phyloP scores from a whole-genome alignment of 768 basidiomycete genomes.

The Auriscalpium vulgare region DNA sequence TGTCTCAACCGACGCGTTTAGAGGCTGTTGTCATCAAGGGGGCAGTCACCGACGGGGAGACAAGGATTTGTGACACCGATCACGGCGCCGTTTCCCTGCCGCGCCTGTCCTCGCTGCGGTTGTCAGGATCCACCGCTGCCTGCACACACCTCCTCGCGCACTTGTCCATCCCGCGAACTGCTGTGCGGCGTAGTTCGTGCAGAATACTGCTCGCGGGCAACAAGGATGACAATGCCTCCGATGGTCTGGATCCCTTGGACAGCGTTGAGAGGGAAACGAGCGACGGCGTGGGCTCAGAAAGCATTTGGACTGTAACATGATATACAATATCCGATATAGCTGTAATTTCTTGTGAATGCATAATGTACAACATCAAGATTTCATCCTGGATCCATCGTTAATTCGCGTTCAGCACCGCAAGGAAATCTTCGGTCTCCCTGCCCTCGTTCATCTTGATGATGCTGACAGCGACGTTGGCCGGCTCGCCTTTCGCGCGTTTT shows the following conservation, averaged over 20 bases:
- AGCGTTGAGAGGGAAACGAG: no score
- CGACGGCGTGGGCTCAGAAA: no score
- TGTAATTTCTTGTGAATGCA: background rate
- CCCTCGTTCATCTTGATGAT: slow-evolving; percentile 51
- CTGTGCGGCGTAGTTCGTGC: background rate
- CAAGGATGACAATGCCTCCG: no score
- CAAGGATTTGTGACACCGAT: background rate
- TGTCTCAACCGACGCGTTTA: background rate
- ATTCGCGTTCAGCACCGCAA: slow-evolving; percentile 2
- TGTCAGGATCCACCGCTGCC: background rate
- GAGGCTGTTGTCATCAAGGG: background rate
- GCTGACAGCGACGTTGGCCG: slow-evolving; percentile 23
- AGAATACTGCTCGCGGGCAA: no score
- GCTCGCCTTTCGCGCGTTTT: slow-evolving; percentile 19
- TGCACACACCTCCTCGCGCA: background rate
- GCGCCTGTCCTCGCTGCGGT: background rate
- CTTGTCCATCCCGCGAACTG: background rate
- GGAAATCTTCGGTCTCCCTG: slow-evolving; percentile 40
- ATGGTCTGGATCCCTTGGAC: no score
- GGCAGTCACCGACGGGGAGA: background rate
- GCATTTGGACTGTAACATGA: background rate
- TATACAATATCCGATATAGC: background rate
- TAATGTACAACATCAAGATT: background rate
- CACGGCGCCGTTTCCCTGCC: background rate
- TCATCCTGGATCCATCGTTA: no score